Base-by-base conservation (phyloP, 352 stramenopile species). In the Phytophthora podocarpi region DNA sequence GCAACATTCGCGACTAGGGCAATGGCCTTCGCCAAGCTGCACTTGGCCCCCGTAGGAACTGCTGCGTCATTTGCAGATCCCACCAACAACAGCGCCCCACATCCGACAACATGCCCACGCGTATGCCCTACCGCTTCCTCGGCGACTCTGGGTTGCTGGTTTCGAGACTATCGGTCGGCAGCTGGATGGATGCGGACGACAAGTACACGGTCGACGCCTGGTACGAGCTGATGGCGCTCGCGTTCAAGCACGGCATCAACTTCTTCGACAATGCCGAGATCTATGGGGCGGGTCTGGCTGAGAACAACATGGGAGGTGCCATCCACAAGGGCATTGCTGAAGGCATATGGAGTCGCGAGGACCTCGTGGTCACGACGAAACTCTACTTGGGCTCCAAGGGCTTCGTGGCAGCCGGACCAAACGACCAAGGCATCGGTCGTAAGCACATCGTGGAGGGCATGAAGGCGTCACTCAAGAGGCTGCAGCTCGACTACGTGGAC, bases 371-470 rank as follows among this genome's bases (percentile, higher is more conserved):
- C 42, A 67, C 56, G 1, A 87, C 76, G 21, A 87, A 87, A 53
- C 58, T 87, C 30, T 70, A 61, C 21, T 48, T 74, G 3, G 72
- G 72, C n/a, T 28, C 37, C 30, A 63, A 59, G 30, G 39, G 26
- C 11, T 64, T 47, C 26, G 16, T 13, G 21, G 57, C 5, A 13
- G 36, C 18, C 32, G 64, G 67, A 3, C 71, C 65, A 5, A 82
- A 78, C 32, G 45, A 53, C 18, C 27, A 70, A 15, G 64, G 72
- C 26, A 41, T 78, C 13, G 79, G 64, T 27, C 64, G 74, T 27
- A 84, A 80, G 57, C 62, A 83, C 40, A 74, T 91, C 50, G 62
- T 80, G 11, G 74, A 85, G 16, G 77, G 78, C 27, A 66, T 70
- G 26, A 82, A 78, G 30, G 52, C 70, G 2, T 78, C 55, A 1